These are phyloP conservation scores for Rasamsonia emersonii DNA, from an alignment of 2,329 filamentous ascomycete species.

Conservation along the genomic window DNA sequence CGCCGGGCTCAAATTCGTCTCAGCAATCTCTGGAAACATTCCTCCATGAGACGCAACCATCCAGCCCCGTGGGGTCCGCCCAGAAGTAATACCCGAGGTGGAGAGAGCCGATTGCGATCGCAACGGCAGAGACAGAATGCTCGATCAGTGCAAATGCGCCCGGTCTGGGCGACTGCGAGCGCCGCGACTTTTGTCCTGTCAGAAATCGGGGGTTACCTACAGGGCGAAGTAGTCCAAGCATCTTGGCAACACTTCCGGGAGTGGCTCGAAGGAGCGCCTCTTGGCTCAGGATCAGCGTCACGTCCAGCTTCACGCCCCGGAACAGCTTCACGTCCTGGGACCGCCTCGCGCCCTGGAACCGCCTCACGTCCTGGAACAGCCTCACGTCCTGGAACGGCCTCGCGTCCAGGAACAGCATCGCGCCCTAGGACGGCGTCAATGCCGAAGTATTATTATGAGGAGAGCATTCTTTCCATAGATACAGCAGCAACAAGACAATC, in stretches of 20 bases:
- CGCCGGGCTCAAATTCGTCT: conserved; percentile 78
- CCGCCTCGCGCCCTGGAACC: conserved; percentile 16
- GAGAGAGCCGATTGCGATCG: conserved; percentile 51
- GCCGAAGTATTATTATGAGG: conserved; percentile 8
- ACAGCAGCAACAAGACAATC: conserved; percentile 7
- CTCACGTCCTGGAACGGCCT: background rate
- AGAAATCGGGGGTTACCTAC: conserved; percentile 79
- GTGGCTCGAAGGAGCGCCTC: conserved; percentile 55
- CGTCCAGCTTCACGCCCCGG: conserved; percentile 28
- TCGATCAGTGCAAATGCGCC: conserved; percentile 62
- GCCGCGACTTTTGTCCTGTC: conserved; percentile 83
- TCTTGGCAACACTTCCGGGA: conserved; percentile 70
- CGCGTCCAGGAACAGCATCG: background rate
- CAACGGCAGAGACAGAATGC: conserved; percentile 56
- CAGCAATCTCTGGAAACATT: conserved; percentile 79
- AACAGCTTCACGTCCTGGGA: conserved; percentile 25
- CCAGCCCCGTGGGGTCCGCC: conserved; percentile 61
- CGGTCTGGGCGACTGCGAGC: conserved; percentile 82
- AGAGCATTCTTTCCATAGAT: conserved; percentile 6
- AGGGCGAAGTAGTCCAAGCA: conserved; percentile 75
- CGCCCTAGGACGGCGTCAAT: conserved; percentile 1
- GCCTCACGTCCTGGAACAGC: conserved; percentile 6
- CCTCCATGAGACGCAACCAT: conserved; percentile 65
- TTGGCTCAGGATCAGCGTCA: conserved; percentile 15
- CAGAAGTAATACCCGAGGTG: conserved; percentile 52